A percentile compares a stretch with the other conserved stretches of the same genome.
Evolutionary conservation across 2,329 filamentous ascomycete genomes (phyloP).

Genomic region (Calonectria leucothoes): DNA sequence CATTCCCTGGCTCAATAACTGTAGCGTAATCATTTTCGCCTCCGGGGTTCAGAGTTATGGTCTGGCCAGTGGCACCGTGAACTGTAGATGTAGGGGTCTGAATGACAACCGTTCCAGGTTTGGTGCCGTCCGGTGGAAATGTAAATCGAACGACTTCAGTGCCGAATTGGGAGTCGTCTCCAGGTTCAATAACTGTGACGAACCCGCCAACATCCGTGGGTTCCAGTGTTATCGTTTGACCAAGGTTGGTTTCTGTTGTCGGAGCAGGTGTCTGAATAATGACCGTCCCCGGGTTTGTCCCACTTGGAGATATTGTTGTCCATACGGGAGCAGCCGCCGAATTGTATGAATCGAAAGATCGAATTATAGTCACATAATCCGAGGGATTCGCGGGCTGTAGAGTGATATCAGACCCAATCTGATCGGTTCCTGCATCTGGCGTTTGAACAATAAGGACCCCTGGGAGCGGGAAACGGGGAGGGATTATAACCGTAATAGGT

Average conservation of each 20-base stretch:
- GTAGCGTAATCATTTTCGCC: neutral
- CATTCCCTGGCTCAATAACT: conserved; percentile 4
- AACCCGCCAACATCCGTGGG: conserved; percentile 22
- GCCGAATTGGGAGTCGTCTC: conserved; percentile 10
- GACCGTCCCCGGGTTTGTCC: conserved; percentile 30
- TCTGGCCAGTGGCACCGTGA: neutral
- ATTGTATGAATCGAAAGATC: conserved; percentile 15
- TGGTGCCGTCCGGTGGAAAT: conserved; percentile 32
- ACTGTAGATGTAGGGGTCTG: conserved; percentile 25
- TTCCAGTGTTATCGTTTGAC: conserved; percentile 25
- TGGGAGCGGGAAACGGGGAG: conserved; percentile 19
- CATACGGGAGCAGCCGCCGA: neutral
- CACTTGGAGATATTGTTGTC: conserved; percentile 29
- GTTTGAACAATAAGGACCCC: conserved; percentile 38
- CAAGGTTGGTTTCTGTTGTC: neutral
- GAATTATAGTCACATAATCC: conserved; percentile 33
- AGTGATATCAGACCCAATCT: conserved; percentile 17
- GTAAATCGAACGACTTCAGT: conserved; percentile 32
- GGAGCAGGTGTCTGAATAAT: conserved; percentile 32
- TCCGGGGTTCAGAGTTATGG: neutral
- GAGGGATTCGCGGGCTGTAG: conserved; percentile 20
- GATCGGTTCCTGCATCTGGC: neutral
- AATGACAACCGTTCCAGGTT: conserved; percentile 34
- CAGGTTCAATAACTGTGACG: conserved; percentile 35
- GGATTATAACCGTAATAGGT: conserved; percentile 29